phyloP scores from a whole-genome alignment of 2,329 filamentous ascomycete species.

The Hirsutella rhossiliensis region DNA sequence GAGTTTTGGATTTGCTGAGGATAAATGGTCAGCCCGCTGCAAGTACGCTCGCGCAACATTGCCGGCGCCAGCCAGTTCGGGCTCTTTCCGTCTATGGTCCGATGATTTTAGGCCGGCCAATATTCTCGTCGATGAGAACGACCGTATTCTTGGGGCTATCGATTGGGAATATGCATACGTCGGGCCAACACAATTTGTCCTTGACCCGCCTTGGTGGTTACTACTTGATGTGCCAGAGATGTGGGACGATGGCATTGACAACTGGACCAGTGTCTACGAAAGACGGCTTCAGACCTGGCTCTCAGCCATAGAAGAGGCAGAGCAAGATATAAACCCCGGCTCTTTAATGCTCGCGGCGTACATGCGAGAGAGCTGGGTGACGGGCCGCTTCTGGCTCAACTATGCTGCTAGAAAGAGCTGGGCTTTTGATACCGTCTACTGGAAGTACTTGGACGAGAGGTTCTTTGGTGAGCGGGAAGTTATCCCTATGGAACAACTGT shows the following conservation, averaged over 20 bases:
- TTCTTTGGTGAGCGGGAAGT: constrained; percentile 14
- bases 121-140: not conserved
- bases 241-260: constrained; percentile 16
- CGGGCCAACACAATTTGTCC: constrained; percentile 19
- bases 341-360: not conserved
- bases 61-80: not conserved
- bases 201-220: constrained; percentile 27
- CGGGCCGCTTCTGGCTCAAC: constrained; percentile 17
- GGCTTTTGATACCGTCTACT: constrained; percentile 24
- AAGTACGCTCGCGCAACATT: not conserved
- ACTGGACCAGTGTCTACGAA: not conserved
- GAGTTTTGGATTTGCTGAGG: constrained; percentile 15
- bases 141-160: constrained; percentile 15
- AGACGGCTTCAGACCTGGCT: not conserved
- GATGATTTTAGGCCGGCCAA: not conserved
- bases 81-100: not conserved
- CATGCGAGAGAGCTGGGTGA: constrained; percentile 25
- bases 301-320: not conserved
- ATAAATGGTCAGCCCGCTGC: constrained; percentile 16
- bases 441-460: constrained; percentile 21
- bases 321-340: not conserved
- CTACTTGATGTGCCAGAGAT: constrained; percentile 18
- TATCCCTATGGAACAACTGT: constrained; percentile 6
- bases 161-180: constrained; percentile 28
- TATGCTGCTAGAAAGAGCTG: constrained; percentile 24